phyloP scores from a whole-genome alignment of 345 rosid genomes.

The Physaria fendleri region DNA sequence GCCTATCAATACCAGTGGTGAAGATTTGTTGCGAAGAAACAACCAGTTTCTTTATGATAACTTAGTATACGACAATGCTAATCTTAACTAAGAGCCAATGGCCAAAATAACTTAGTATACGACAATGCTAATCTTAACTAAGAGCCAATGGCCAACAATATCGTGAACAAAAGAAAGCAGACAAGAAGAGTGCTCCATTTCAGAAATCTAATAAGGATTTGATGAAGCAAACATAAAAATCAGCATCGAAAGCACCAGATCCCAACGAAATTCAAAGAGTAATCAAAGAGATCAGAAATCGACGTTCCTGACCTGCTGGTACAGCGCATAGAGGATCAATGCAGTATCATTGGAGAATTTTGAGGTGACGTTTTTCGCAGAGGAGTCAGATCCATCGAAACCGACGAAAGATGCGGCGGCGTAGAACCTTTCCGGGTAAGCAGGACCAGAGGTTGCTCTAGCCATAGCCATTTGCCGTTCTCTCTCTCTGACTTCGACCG shows the following conservation, averaged over 20 bases:
- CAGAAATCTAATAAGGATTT: conserved; percentile 5
- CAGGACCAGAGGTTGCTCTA: conserved; percentile 79
- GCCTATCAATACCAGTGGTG: neutral
- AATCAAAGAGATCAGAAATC: conserved; percentile 11
- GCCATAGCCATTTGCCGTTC: conserved; percentile 48
- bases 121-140: neutral
- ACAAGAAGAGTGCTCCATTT: conserved; percentile 14
- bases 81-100: neutral
- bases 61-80: neutral
- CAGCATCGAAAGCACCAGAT: conserved; percentile 14
- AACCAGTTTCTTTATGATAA: no score
- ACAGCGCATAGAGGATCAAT: conserved; percentile 74
- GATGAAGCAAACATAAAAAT: neutral
- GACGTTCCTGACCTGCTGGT: conserved; percentile 63
- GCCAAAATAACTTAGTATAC: neutral
- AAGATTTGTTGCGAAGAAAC: neutral
- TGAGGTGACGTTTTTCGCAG: conserved; percentile 48
- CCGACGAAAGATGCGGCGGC: conserved; percentile 39
- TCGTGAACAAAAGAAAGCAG: neutral
- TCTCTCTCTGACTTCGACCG: conserved; percentile 20
- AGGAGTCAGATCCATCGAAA: conserved; percentile 72
- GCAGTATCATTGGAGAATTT: conserved; percentile 78
- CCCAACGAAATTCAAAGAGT: conserved; percentile 17
- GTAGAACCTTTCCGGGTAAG: neutral
- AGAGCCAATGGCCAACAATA: neutral